phyloP scores from a whole-genome alignment of 2,329 filamentous ascomycete species.

The Colletotrichum sp. region DNA sequence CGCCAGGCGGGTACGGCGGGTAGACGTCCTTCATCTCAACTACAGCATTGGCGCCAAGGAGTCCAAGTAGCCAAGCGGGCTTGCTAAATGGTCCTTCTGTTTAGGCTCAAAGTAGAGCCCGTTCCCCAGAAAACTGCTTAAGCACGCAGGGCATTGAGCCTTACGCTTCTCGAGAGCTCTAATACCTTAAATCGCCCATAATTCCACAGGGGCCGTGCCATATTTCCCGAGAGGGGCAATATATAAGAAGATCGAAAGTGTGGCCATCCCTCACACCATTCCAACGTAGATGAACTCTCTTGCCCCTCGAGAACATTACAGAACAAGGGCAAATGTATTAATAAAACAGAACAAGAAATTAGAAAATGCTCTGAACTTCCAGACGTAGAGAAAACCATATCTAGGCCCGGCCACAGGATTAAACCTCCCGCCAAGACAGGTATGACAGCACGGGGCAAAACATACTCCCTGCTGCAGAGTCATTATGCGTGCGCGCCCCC shows the following conservation, averaged over 20 bases:
- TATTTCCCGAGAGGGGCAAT: background rate
- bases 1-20: background rate
- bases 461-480: background rate
- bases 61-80: background rate
- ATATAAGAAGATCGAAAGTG: background rate
- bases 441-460: background rate
- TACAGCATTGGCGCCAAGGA: conserved; percentile 1
- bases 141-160: background rate
- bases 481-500: background rate
- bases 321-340: background rate
- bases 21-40: background rate
- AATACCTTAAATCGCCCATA: background rate
- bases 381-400: background rate
- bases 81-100: background rate
- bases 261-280: background rate
- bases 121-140: background rate
- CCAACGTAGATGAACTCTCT: background rate
- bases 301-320: background rate
- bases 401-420: background rate
- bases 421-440: background rate
- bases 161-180: background rate
- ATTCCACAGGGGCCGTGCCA: background rate
- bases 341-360: background rate
- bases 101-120: background rate
- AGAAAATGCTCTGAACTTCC: background rate